Base-by-base conservation (phyloP, 495 filamentous ascomycete species). In the Elasticomyces elasticus region DNA sequence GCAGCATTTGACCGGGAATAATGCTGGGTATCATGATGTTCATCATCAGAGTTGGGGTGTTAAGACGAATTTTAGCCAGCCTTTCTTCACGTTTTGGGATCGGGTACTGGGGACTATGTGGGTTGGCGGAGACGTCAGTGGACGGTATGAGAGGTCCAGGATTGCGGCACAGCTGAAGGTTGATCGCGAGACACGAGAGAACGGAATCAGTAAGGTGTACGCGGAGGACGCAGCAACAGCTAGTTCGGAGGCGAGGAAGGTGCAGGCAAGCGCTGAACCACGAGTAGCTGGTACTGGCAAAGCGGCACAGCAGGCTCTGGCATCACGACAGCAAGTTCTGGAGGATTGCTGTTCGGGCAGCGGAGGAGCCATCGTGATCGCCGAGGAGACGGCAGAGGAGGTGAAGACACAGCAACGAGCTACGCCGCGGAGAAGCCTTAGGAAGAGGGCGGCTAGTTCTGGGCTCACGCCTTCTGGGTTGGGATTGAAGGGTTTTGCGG, bases 1-100 rank as follows among this genome's bases (percentile, higher is more conserved):
- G 56, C 90, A 96, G 74, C 82, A 81, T 63, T 71, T 95, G 27
- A 94, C 87, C 31, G 83, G 85, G 63, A 95, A 98, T 73, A 95
- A 96, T 60, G 87, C 92, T 19, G 83, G 80, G 20, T 98, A 94
- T 69, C 92, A 98, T 67, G 92, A 98, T 66, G 87, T 98, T 49
- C 92, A 98, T 68, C 92, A 98, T 70, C 92, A 98, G 72, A 94
- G 87, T 72, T 98, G 91, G 92, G 92, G 92, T 44, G 95, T 98
- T 74, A 96, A 92, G 69, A 76, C 73, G 12, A 81, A 81, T 54
- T 81, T 79, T 65, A 84, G 82, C 0, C 87, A 92, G 65, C 87
- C 87, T 0, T 90, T 87, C 72, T 87, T 89, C 71, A 91, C 84
- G 43, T 85, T 89, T 68, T 92, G 87, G 87, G 87, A 92, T 64